phyloP scores from a whole-genome alignment of 2,329 filamentous ascomycete species.

The Fusarium sacchari region DNA sequence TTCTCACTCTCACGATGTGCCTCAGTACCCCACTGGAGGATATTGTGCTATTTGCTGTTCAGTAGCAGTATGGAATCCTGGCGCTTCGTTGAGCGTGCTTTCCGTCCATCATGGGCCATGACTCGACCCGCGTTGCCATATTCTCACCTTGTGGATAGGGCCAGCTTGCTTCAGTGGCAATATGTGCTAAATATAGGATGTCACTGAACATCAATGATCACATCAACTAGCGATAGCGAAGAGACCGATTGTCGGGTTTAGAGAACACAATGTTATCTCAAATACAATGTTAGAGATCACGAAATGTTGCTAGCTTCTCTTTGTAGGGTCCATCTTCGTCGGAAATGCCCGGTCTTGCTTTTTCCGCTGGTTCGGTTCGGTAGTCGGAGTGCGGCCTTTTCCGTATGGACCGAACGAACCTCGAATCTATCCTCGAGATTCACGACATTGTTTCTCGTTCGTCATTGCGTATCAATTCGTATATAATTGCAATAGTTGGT shows the following conservation, averaged over 20 bases:
- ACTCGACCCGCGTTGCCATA: too few relatives aligned
- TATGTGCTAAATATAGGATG: neutral
- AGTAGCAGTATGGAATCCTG: neutral
- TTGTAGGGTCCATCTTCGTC: neutral
- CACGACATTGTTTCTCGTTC: neutral
- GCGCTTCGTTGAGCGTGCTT: neutral
- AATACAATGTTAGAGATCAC: neutral
- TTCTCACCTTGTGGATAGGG: too few relatives aligned
- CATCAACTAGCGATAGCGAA: neutral
- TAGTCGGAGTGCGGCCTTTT: neutral
- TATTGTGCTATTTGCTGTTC: neutral
- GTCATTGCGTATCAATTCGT: neutral
- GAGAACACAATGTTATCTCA: too few relatives aligned
- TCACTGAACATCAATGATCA: too few relatives aligned
- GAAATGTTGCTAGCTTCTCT: neutral
- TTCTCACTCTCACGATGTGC: neutral
- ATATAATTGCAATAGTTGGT: neutral
- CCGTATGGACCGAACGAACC: neutral
- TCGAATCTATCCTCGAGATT: neutral
- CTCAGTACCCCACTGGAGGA: neutral
- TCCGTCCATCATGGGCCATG: fast-evolving
- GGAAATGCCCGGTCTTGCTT: neutral
- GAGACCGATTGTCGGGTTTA: neutral
- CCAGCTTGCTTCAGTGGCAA: neutral
- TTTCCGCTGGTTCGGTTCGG: neutral